phyloP scores from a whole-genome alignment of 2,329 filamentous ascomycete genomes.

The Ascochyta fabae region DNA sequence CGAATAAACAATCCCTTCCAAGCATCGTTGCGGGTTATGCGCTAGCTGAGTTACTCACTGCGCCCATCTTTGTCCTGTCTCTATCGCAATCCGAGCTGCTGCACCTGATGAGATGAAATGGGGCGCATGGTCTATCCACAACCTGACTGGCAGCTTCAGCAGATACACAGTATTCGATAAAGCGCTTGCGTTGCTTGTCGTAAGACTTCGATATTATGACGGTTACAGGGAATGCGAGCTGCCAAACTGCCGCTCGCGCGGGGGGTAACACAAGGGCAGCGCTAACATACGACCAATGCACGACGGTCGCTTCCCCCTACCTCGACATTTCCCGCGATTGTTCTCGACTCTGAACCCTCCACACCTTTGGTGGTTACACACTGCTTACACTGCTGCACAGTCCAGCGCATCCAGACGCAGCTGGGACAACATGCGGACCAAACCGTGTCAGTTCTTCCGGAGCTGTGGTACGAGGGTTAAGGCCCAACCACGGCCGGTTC shows the following conservation, averaged over 20 bases:
- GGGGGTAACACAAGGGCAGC: neutral
- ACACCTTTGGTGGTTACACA: conserved; percentile 2
- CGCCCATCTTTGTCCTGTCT: too few relatives aligned
- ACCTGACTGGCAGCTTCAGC: neutral
- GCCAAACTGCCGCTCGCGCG: neutral
- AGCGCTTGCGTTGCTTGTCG: too few relatives aligned
- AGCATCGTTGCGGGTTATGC: too few relatives aligned
- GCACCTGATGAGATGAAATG: neutral
- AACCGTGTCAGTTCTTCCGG: conserved; percentile 4
- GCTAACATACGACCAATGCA: neutral
- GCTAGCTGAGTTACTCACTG: too few relatives aligned
- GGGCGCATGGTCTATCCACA: neutral
- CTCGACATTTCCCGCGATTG: neutral
- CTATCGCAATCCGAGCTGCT: too few relatives aligned
- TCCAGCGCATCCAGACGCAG: conserved; percentile 2
- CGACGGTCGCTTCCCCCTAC: conserved; percentile 9
- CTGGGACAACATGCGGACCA: conserved; percentile 1
- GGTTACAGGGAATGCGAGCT: neutral
- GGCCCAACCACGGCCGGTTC: neutral
- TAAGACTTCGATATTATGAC: neutral
- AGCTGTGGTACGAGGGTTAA: neutral
- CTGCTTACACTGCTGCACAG: neutral
- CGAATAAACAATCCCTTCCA: too few relatives aligned
- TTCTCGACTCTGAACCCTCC: conserved; percentile 9
- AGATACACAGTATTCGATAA: too few relatives aligned